Evolutionary conservation across 257 asterid genomes (phyloP).

Genomic region (Handroanthus guayacan): DNA sequence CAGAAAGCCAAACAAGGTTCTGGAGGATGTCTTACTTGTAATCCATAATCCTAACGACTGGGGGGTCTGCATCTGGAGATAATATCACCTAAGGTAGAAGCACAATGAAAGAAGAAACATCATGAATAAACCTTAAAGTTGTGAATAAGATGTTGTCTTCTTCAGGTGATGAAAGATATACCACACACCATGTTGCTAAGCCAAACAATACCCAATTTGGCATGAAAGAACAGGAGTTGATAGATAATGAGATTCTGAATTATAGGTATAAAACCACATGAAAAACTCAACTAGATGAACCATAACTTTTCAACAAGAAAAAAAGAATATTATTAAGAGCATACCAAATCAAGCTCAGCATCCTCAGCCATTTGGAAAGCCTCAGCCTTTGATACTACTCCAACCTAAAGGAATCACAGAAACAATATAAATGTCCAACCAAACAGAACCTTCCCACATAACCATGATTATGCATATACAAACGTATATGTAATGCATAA

Average conservation of each 20-base stretch:
- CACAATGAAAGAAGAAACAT: constrained; percentile 32
- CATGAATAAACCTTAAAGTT: constrained; percentile 34
- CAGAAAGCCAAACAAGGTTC: neutral
- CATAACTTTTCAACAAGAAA: neutral
- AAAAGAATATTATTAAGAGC: constrained; percentile 27
- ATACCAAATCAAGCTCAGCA: constrained; percentile 95
- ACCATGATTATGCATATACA: constrained; percentile 5
- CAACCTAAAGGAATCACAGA: constrained; percentile 66
- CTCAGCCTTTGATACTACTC: constrained; percentile 73
- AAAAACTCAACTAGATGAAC: neutral
- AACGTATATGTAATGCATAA: neutral
- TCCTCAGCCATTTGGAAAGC: constrained; percentile 93
- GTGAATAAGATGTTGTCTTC: constrained; percentile 11
- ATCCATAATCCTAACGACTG: constrained; percentile 94
- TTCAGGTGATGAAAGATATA: constrained; percentile 10
- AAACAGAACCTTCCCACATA: constrained; percentile 32
- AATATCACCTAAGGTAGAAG: constrained; percentile 72
- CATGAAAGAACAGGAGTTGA: constrained; percentile 1
- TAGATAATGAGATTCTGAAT: neutral
- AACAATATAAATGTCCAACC: constrained; percentile 21
- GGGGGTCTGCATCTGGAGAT: constrained; percentile 97
- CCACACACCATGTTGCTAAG: neutral
- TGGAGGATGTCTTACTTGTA: constrained; percentile 67
- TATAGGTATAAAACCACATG: neutral
- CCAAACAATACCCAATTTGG: constrained; percentile 2